These are phyloP conservation scores for Diutina mesorugosa DNA, from an alignment of 1,139 yeast genomes.

Conservation along the genomic window DNA sequence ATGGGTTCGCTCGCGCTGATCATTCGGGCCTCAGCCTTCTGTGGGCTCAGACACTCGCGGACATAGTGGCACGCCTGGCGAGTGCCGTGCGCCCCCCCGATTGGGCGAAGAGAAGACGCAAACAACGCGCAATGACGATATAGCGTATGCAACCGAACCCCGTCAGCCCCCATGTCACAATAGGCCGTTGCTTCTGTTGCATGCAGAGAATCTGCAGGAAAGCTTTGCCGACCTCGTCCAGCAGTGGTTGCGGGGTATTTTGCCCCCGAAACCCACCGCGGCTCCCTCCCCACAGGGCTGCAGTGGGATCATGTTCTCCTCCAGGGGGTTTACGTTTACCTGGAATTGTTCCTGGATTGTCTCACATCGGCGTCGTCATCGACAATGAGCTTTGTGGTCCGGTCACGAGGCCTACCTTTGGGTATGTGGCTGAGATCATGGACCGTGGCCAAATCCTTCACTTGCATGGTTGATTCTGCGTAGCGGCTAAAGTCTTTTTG, in stretches of 20 bases:
- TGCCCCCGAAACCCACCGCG: neutral
- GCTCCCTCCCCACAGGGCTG: neutral
- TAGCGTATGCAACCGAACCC: neutral
- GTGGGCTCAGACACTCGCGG: neutral
- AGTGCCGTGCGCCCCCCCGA: neutral
- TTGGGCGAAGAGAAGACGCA: neutral
- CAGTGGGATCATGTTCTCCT: no score
- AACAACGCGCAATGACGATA: neutral
- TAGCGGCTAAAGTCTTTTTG: neutral
- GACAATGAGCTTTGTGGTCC: neutral
- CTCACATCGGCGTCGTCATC: neutral
- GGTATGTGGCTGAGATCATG: neutral
- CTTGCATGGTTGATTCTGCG: neutral
- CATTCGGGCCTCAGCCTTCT: neutral
- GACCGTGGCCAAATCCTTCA: neutral
- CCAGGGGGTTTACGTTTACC: neutral
- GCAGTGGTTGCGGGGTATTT: neutral
- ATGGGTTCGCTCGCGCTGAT: neutral
- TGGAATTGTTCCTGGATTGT: neutral
- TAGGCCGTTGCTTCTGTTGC: constrained; percentile 1
- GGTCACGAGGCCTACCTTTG: neutral
- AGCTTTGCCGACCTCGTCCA: neutral
- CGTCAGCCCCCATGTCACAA: neutral
- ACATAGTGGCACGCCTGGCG: neutral
- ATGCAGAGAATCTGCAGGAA: neutral